phyloP scores from a whole-genome alignment of 78 protist genomes.

The Anaeramoeba flamelloides region DNA sequence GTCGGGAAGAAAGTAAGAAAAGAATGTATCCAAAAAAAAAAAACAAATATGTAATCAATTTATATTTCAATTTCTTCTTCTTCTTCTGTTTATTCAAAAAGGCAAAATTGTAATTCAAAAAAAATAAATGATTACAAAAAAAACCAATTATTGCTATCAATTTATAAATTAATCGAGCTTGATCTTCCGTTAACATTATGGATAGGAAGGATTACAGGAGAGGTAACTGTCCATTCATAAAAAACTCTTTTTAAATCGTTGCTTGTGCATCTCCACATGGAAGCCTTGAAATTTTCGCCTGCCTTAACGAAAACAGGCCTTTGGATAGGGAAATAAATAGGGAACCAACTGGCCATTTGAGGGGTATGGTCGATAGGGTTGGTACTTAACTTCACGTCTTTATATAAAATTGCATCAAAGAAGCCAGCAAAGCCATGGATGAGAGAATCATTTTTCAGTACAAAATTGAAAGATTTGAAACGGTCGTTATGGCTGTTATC shows the following conservation, averaged over 20 bases:
- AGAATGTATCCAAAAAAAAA: too few species aligned
- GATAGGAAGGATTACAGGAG: slow-evolving; percentile 41
- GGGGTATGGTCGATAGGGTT: neutral
- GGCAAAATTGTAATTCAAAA: too few species aligned
- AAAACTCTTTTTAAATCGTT: slow-evolving; percentile 37
- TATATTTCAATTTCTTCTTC: too few species aligned
- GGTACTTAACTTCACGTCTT: slow-evolving; percentile 2
- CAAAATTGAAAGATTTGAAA: neutral
- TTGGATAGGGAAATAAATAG: slow-evolving; percentile 44
- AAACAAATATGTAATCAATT: too few species aligned
- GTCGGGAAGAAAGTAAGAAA: too few species aligned
- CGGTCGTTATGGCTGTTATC: neutral
- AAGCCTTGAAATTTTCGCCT: neutral
- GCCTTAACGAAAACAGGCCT: neutral
- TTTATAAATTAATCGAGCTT: slow-evolving; percentile 54
- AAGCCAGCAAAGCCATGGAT: slow-evolving; percentile 87
- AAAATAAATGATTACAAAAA: too few species aligned
- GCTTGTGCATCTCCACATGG: neutral
- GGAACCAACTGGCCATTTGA: neutral
- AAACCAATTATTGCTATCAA: too few species aligned
- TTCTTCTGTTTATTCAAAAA: too few species aligned
- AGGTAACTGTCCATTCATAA: slow-evolving; percentile 77
- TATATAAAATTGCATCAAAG: slow-evolving; percentile 70
- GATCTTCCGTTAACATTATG: slow-evolving; percentile 67
- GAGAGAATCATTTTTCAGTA: neutral